Conservation (phyloP, 441 rosid species). For the Iberis amara region DNA sequence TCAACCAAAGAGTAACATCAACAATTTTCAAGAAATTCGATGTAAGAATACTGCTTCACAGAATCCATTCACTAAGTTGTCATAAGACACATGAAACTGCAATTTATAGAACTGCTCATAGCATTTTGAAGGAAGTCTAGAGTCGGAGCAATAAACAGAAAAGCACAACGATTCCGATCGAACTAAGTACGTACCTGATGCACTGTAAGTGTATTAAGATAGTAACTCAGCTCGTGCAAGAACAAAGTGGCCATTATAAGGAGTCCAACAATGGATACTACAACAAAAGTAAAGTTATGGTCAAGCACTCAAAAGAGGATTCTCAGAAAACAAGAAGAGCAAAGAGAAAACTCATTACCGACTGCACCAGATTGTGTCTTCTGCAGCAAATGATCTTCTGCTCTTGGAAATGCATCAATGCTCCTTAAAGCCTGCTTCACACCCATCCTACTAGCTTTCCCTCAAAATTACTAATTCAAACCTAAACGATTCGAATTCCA, state of each 20-base stretch:
- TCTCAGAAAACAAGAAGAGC: neutral
- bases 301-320: neutral
- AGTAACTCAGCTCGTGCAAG: slow-evolving; percentile 81
- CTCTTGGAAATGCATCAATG: slow-evolving; percentile 91
- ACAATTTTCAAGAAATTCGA: neutral
- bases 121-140: neutral
- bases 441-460: slow-evolving; percentile 48
- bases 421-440: slow-evolving; percentile 74
- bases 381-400: slow-evolving; percentile 93
- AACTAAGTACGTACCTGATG: slow-evolving; percentile 62
- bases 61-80: neutral
- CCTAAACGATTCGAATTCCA: neutral
- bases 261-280: slow-evolving; percentile 79
- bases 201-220: slow-evolving; percentile 67
- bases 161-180: neutral
- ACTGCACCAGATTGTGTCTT: slow-evolving; percentile 92
- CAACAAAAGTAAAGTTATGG: slow-evolving; percentile 11
- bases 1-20: slow-evolving; percentile 1
- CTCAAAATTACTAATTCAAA: neutral
- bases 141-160: neutral
- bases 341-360: slow-evolving; percentile 36
- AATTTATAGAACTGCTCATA: neutral
- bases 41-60: neutral
- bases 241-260: slow-evolving; percentile 81
- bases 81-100: neutral